Conservation (phyloP, 108 stramenopile genomes). For the Skeletonema marinoi region DNA sequence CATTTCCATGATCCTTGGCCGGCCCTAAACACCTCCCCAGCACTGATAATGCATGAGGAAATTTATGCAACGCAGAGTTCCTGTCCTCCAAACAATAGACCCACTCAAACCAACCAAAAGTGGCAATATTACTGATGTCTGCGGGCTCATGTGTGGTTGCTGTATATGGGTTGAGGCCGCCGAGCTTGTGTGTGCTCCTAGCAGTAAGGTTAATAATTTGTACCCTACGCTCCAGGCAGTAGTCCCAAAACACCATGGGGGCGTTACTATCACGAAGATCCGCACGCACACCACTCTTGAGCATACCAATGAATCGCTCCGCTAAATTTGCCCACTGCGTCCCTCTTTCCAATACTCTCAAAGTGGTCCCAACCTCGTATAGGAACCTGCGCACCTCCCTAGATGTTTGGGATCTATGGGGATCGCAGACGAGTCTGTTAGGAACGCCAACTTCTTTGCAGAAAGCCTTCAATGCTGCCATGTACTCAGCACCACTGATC, state of each 20-base stretch:
- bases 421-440: slow-evolving; percentile 30
- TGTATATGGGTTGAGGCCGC: no score
- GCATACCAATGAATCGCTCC: slow-evolving; percentile 44
- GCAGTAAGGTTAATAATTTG: no score
- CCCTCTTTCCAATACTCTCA: slow-evolving; percentile 21
- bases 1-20: slow-evolving; percentile 37
- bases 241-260: not conserved
- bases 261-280: slow-evolving; percentile 34
- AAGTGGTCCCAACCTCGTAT: slow-evolving; percentile 34
- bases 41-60: not conserved
- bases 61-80: not conserved
- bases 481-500: slow-evolving; percentile 4
- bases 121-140: no score
- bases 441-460: slow-evolving; percentile 50
- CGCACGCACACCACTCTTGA: slow-evolving; percentile 37
- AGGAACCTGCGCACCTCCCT: slow-evolving; percentile 7
- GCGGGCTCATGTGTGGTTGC: no score
- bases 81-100: no score
- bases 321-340: slow-evolving; percentile 48
- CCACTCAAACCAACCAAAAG: no score
- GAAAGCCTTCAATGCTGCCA: slow-evolving; percentile 33
- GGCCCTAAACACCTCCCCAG: slow-evolving; percentile 44
- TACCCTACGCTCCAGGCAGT: no score
- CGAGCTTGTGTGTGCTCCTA: no score
- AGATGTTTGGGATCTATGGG: slow-evolving; percentile 13